Base-by-base conservation (phyloP, 202 grass and related monocot genomes). In the Elaeis oleifera region DNA sequence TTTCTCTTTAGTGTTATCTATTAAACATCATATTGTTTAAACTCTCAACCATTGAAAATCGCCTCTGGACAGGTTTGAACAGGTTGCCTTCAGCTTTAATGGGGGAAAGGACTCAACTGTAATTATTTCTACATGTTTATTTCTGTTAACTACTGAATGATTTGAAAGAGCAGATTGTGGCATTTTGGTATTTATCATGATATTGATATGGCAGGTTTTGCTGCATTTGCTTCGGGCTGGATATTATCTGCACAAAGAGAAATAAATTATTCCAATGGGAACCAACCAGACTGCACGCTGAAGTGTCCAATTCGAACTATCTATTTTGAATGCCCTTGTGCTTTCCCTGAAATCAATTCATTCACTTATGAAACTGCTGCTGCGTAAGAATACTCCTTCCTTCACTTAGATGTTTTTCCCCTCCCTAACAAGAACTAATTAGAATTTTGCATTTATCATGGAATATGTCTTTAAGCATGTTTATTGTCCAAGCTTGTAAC, bases 51-150 rank as follows among this genome's bases (percentile, higher is more conserved):
- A 61, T n/a, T 65, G 18, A 69, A 50, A 50, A 74, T 18, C 79
- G 73, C 67, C 61, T 16, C 9, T 85, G 28, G 61, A 54, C 74
- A 97, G 92, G 56, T 92, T 97, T 79, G 70, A 84, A 51, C 84
- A 97, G 79, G 76, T 97, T 53, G 85, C 94, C 50, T 97, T 97
- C 68, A 97, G 94, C 82, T 97, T 97, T 92, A 97, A 97, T 65
- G 94, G 94, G 54, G 94, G 94, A 58, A 97, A 97, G 71, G 94
- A 97, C 74, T 97, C 94, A 63, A 97, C 94, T 65, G 94, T 96
- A 96, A 83, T 72, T 64, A 58, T 56, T 72, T 78, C 60, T 48
- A 60, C 23, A 66, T 81, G 55, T 60, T 52, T 36, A 66, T 67
- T 65, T 18, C 6, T 65, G 18, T 29, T 65, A 16, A 32, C 52